Conservation (phyloP, 2,329 filamentous ascomycete species). For the Colletotrichum liriopes region DNA sequence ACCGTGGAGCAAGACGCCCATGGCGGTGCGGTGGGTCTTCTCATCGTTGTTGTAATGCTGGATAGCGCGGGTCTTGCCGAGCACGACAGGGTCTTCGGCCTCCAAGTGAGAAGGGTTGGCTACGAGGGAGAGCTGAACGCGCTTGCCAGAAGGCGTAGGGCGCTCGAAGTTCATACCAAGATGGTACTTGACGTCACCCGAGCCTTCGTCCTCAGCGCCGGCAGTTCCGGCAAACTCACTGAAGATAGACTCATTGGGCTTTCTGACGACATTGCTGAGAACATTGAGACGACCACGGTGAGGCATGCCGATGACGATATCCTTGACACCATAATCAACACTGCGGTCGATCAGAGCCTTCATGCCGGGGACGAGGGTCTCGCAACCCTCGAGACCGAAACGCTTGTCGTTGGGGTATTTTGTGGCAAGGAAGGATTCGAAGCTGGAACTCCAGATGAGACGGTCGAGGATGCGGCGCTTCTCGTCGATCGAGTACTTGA, state of each 20-base stretch:
- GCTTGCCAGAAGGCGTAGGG: constrained; percentile 97
- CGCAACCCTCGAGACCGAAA: constrained; percentile 97
- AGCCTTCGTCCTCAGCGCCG: constrained; percentile 93
- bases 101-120: constrained; percentile 99
- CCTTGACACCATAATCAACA: constrained; percentile 98
- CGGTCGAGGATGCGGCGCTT: constrained; percentile 98
- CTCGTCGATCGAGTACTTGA: constrained; percentile 98
- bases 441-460: constrained; percentile 98
- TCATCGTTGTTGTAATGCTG: constrained; percentile 99
- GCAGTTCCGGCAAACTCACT: constrained; percentile 94
- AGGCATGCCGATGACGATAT: constrained; percentile 99
- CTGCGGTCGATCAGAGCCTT: constrained; percentile 98
- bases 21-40: constrained; percentile 87
- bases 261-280: constrained; percentile 97
- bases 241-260: constrained; percentile 99
- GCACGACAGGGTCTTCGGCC: constrained; percentile 96
- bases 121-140: constrained; percentile 98
- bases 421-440: constrained; percentile 93
- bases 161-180: constrained; percentile 99
- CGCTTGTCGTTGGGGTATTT: constrained; percentile 99
- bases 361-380: constrained; percentile 98
- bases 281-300: constrained; percentile 99
- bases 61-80: constrained; percentile 97
- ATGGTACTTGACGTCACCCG: constrained; percentile 99
- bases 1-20: constrained; percentile 96